A percentile compares a stretch with the other conserved stretches of the same genome.
These are phyloP conservation scores for Turritis glabra DNA, from an alignment of 345 rosid species.

Conservation along the genomic window DNA sequence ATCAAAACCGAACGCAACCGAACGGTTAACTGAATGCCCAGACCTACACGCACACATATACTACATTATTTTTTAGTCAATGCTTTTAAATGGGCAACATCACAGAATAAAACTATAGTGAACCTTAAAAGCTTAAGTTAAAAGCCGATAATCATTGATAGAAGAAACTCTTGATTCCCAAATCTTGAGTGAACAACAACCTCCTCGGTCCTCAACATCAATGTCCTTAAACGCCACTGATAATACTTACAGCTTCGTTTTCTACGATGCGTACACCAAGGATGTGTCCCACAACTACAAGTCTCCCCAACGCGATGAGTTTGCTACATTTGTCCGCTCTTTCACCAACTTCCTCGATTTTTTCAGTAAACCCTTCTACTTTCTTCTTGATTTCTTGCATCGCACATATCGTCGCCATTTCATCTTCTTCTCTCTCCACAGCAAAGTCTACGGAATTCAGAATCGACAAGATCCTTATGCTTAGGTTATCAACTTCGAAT, in stretches of 20 bases:
- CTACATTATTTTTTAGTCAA: too few species aligned
- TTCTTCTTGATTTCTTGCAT: slow-evolving; percentile 66
- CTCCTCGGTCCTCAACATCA: background rate
- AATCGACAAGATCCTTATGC: slow-evolving; percentile 44
- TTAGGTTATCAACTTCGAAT: slow-evolving; percentile 42
- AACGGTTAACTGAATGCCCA: too few species aligned
- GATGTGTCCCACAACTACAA: slow-evolving; percentile 51
- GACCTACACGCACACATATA: too few species aligned
- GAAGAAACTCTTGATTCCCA: too few species aligned
- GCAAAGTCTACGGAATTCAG: slow-evolving; percentile 47
- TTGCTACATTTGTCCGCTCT: slow-evolving; percentile 57
- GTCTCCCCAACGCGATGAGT: slow-evolving; percentile 56
- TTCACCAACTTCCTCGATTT: slow-evolving; percentile 49
- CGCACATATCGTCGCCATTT: slow-evolving; percentile 42
- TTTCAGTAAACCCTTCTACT: slow-evolving; percentile 47
- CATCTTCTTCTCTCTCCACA: slow-evolving; percentile 43
- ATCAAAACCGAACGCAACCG: too few species aligned
- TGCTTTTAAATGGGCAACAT: too few species aligned
- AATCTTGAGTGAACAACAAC: too few species aligned
- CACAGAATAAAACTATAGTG: too few species aligned
- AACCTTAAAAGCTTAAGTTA: too few species aligned
- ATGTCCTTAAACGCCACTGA: background rate
- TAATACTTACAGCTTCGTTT: background rate
- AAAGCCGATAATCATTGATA: too few species aligned
- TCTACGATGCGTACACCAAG: slow-evolving; percentile 42